A percentile compares a stretch with the other conserved stretches of the same genome.
These are phyloP conservation scores for Trichothecium roseum DNA, from an alignment of 2,329 filamentous ascomycete genomes.

Conservation along the genomic window DNA sequence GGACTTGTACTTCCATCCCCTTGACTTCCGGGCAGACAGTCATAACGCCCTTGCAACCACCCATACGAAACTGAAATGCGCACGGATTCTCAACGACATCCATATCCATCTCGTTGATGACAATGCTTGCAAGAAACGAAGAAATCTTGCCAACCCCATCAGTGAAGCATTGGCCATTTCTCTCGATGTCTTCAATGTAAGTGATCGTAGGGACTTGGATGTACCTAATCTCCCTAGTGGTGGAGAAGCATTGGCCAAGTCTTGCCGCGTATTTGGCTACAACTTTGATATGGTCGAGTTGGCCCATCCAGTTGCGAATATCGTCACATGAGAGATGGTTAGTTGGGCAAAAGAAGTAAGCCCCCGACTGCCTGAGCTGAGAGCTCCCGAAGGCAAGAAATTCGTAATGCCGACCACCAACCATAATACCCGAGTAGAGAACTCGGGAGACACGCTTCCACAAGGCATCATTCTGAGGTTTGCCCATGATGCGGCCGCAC, in stretches of 20 bases:
- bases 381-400: constrained; percentile 95
- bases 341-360: constrained; percentile 80
- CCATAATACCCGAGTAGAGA: constrained; percentile 65
- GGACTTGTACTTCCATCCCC: constrained; percentile 62
- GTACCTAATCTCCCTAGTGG: constrained; percentile 64
- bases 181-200: constrained; percentile 60
- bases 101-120: constrained; percentile 59
- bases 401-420: constrained; percentile 74
- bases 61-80: constrained; percentile 83
- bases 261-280: constrained; percentile 87
- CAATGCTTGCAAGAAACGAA: constrained; percentile 59
- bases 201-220: constrained; percentile 47
- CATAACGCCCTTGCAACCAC: constrained; percentile 85
- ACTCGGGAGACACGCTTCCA: constrained; percentile 65
- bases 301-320: constrained; percentile 80
- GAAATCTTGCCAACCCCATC: constrained; percentile 96
- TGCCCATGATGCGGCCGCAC: constrained; percentile 47
- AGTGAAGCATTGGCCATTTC: constrained; percentile 64
- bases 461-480: constrained; percentile 53
- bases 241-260: constrained; percentile 91
- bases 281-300: constrained; percentile 68
- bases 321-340: constrained; percentile 56
- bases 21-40: constrained; percentile 60
- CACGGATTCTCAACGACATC: constrained; percentile 55
- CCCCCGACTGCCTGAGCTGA: constrained; percentile 83